These are phyloP conservation scores for Rhodotorula toruloides DNA, from an alignment of 768 basidiomycete species.

Conservation along the genomic window DNA sequence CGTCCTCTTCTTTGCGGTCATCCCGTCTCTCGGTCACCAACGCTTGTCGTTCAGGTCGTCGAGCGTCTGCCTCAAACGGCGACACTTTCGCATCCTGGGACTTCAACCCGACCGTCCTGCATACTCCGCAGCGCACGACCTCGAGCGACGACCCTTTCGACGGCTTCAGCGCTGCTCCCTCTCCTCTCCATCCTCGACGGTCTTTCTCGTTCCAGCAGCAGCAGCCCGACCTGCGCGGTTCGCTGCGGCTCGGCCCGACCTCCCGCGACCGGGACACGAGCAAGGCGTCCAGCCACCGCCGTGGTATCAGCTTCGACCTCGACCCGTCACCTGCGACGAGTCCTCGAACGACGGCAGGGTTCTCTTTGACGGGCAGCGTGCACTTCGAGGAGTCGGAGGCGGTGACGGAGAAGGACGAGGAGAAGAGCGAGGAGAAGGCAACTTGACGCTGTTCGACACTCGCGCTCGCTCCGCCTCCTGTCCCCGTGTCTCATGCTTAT, in stretches of 20 bases:
- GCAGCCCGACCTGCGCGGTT: neutral
- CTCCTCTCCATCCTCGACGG: slow-evolving; percentile 4
- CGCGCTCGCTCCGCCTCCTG: neutral
- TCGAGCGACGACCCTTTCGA: slow-evolving; percentile 26
- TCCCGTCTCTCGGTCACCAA: neutral
- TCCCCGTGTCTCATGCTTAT: neutral
- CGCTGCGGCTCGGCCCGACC: neutral
- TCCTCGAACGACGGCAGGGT: neutral
- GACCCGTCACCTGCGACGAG: neutral
- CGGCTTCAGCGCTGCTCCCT: slow-evolving; percentile 18
- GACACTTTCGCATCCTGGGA: slow-evolving; percentile 33
- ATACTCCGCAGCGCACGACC: neutral
- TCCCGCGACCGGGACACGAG: neutral
- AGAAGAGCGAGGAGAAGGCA: neutral
- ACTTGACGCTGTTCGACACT: neutral
- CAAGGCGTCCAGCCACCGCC: slow-evolving; percentile 8
- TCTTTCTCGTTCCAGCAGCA: neutral
- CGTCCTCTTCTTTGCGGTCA: neutral
- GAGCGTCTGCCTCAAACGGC: neutral
- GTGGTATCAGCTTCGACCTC: slow-evolving; percentile 20
- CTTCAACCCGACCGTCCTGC: slow-evolving; percentile 20
- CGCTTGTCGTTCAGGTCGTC: neutral
- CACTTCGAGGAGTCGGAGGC: slow-evolving; percentile 6
- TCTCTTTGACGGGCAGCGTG: slow-evolving; percentile 8
- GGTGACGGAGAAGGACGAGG: neutral